These are phyloP conservation scores for Ophiosphaerella herpotricha DNA, from an alignment of 2,329 filamentous ascomycete genomes.

Conservation along the genomic window DNA sequence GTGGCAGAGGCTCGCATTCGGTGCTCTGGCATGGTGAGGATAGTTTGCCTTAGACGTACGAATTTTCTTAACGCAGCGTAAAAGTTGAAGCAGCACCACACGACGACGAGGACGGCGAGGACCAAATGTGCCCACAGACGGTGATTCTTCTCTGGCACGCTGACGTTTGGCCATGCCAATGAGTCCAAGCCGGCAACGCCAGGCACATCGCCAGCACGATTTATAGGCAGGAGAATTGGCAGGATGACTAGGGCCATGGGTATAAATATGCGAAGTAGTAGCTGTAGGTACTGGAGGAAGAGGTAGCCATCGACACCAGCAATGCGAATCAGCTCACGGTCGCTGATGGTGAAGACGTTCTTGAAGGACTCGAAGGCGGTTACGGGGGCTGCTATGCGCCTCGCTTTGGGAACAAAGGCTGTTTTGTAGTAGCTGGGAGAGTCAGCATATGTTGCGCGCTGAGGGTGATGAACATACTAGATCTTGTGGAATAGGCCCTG, in stretches of 20 bases:
- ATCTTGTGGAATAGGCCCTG: constrained; percentile 46
- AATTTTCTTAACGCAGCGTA: constrained; percentile 86
- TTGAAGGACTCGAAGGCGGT: constrained; percentile 45
- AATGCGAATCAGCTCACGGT: constrained; percentile 88
- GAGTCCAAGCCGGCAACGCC: constrained; percentile 66
- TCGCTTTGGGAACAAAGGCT: constrained; percentile 42
- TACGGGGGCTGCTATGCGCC: constrained; percentile 40
- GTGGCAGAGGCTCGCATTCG: constrained; percentile 91
- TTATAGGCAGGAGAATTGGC: constrained; percentile 85
- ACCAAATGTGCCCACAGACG: constrained; percentile 86
- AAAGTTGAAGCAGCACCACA: constrained; percentile 86
- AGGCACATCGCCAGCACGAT: constrained; percentile 70
- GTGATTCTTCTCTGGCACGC: constrained; percentile 59
- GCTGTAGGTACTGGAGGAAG: constrained; percentile 87
- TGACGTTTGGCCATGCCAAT: constrained; percentile 87
- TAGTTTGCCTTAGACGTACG: constrained; percentile 91
- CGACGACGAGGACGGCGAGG: constrained; percentile 74
- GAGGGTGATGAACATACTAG: constrained; percentile 31
- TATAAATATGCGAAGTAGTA: constrained; percentile 88
- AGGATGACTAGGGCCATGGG: constrained; percentile 78
- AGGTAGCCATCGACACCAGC: constrained; percentile 97
- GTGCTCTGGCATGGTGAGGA: constrained; percentile 92
- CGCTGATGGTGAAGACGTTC: constrained; percentile 67
- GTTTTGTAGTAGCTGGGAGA: constrained; percentile 45
- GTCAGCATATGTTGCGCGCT: constrained; percentile 17